Base-by-base conservation (phyloP, 73 alveolate species). In the Paramecium primaurelia region DNA sequence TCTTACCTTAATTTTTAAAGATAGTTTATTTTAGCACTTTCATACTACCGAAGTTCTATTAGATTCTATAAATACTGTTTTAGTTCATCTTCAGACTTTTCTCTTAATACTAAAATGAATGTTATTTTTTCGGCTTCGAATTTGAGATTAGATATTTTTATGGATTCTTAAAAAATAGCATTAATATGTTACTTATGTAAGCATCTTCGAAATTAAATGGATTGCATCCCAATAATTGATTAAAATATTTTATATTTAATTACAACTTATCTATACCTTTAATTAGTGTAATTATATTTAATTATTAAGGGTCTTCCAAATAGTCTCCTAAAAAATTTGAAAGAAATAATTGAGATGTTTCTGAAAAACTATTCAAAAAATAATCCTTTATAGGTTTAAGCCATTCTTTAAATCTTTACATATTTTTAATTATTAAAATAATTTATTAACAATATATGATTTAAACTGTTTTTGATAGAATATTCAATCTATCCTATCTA, bases 221-320 rank as follows among this genome's bases (percentile, higher is more conserved):
- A 44, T 20, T 47, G 16, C 8, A 25, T 2, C 91, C 91, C 0
- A 80, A 26, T 6, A 80, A 16, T 25, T 80, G 36, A 49, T 80
- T 80, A 12, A 80, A 22, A 25, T 26, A 80, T 10, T 22, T 18
- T 47, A 10, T 80, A 2, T 80, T 80, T 42, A 80, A 49, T 80
- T 80, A 12, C 34, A 80, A 22, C 3, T 44, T 80, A 20, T 80
- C 44, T 32, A 80, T 64, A 0, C 91, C 91, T 18, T 40, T 4
- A 25, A 80, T 45, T 8, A 80, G 25, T 0, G 47, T 12, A 11
- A 20, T 2, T n/a, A 80, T 14, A 20, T 80, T 44, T 80, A 80
- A 22, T 49, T 80, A 80, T 26, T 22, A 0, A 20, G 91, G 91
- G 30, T 80, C 91, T 45, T 80, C 91, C 75, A 80, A 80, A 45